Percentiles rank a stretch among this genome's conserved stretches.
These are phyloP conservation scores for Puccinia horiana DNA, from an alignment of 1,284 basidiomycete genomes.

Conservation along the genomic window DNA sequence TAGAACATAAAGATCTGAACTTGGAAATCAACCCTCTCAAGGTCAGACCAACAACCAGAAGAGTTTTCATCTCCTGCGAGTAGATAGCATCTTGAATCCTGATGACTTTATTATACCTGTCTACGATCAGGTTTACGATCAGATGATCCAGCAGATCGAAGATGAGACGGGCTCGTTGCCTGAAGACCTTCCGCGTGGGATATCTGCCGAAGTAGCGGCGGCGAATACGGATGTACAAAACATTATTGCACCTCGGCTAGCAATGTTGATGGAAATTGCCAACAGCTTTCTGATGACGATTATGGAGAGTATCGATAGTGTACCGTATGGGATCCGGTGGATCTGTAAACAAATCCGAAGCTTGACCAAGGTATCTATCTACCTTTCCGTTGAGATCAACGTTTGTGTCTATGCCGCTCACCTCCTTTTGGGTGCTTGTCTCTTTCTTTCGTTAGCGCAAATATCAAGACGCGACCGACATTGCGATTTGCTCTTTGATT, in stretches of 20 bases:
- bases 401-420: constrained; percentile 25
- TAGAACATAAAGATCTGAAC: constrained; percentile 97
- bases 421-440: neutral
- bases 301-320: constrained; percentile 93
- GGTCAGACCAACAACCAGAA: constrained; percentile 62
- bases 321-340: constrained; percentile 98
- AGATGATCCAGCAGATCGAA: constrained; percentile 97
- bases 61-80: neutral
- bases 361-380: constrained; percentile 77
- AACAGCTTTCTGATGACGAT: constrained; percentile 97
- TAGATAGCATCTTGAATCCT: neutral
- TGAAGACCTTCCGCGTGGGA: constrained; percentile 82
- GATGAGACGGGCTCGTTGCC: constrained; percentile 90
- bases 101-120: neutral
- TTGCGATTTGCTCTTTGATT: constrained; percentile 95
- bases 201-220: constrained; percentile 87
- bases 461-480: constrained; percentile 95
- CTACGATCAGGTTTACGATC: constrained; percentile 81
- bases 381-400: neutral
- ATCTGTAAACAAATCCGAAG: constrained; percentile 99
- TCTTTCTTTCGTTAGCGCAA: constrained; percentile 69
- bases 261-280: constrained; percentile 99
- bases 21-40: constrained; percentile 98
- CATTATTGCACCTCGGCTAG: constrained; percentile 90
- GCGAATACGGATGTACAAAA: constrained; percentile 93